A percentile compares a stretch with the other conserved stretches of the same genome.
phyloP scores from a whole-genome alignment of 768 basidiomycete genomes.

The Suillus subalutaceus region DNA sequence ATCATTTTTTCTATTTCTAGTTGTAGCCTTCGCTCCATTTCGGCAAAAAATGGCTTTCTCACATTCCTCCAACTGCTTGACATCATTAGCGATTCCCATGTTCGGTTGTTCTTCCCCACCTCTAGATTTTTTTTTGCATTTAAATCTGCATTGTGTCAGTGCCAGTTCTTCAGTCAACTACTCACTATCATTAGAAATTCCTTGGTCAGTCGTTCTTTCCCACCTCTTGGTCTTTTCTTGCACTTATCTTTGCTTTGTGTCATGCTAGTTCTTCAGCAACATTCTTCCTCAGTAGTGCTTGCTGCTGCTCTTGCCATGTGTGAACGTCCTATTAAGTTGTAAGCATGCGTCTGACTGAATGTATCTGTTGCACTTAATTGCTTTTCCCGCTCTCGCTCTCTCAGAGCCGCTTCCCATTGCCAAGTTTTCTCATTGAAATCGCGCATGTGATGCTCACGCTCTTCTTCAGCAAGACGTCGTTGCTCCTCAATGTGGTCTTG shows the following conservation, averaged over 20 bases:
- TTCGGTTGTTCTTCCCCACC: background rate
- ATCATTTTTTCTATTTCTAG: constrained; percentile 9
- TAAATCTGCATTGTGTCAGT: background rate
- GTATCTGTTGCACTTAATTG: no score
- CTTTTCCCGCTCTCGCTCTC: no score
- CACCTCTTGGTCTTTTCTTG: background rate
- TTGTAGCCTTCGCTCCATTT: constrained; percentile 5
- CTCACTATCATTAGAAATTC: background rate
- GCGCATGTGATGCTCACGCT: no score
- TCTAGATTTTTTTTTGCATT: background rate
- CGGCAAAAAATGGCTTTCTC: background rate
- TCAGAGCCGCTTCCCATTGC: no score
- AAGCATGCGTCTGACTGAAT: no score
- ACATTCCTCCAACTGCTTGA: background rate
- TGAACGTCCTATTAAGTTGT: no score
- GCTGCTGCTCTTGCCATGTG: no score
- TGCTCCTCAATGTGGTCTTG: no score
- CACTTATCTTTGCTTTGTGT: background rate
- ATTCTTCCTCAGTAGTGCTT: no score
- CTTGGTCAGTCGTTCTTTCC: background rate
- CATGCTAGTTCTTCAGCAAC: background rate
- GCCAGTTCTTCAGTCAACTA: background rate
- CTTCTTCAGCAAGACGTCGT: no score
- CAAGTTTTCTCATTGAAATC: no score
- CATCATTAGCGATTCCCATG: background rate